phyloP scores from a whole-genome alignment of 192 early-diverging fungal genomes.

The Podochytrium sp. region DNA sequence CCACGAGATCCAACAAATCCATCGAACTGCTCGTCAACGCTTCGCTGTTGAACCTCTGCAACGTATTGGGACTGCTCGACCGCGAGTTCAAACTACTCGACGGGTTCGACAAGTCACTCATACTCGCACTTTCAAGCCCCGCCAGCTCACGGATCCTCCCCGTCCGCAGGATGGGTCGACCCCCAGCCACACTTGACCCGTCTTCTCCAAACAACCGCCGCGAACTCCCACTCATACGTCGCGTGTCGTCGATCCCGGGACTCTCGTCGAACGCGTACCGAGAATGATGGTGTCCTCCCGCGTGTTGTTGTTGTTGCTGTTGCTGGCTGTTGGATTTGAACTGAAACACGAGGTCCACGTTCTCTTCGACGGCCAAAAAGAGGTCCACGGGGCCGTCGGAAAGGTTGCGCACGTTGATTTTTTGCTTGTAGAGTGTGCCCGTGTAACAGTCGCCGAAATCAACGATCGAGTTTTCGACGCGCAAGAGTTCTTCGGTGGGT shows the following conservation, averaged over 20 bases:
- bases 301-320: background rate
- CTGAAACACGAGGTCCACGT: constrained; percentile 54
- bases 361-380: constrained; percentile 57
- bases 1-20: constrained; percentile 17
- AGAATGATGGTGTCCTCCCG: background rate
- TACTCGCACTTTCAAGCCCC: constrained; percentile 30
- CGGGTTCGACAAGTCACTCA: constrained; percentile 54
- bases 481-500: constrained; percentile 68
- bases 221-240: constrained; percentile 1
- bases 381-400: constrained; percentile 77
- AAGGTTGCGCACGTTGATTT: constrained; percentile 81
- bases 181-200: background rate
- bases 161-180: background rate
- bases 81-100: constrained; percentile 34
- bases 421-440: constrained; percentile 83
- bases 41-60: constrained; percentile 10
- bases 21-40: constrained; percentile 23
- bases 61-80: constrained; percentile 20
- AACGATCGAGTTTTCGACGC: constrained; percentile 70
- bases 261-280: background rate
- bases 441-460: constrained; percentile 95
- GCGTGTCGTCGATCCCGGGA: background rate
- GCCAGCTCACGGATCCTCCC: constrained; percentile 29
- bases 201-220: background rate
- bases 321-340: constrained; percentile 36